These are phyloP conservation scores for Pinus albicaulis DNA, from an alignment of 75 land plant genomes.

Conservation along the genomic window DNA sequence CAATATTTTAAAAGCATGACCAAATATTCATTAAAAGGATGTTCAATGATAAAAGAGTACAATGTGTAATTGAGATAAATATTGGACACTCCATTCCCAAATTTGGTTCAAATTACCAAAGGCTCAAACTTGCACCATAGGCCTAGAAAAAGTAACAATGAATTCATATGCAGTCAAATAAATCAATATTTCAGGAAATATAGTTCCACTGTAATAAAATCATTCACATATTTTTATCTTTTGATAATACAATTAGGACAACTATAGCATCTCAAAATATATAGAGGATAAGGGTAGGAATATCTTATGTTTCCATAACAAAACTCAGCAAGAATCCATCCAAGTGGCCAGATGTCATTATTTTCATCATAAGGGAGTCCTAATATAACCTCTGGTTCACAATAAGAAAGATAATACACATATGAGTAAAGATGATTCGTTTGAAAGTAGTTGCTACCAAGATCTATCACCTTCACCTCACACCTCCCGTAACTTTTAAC, in stretches of 20 bases:
- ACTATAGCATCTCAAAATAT: background rate
- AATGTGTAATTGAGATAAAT: background rate
- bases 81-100: background rate
- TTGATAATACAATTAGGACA: background rate
- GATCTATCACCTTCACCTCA: conserved; percentile 97
- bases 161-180: background rate
- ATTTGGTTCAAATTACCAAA: background rate
- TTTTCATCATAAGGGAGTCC: conserved; percentile 96
- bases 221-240: background rate
- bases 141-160: background rate
- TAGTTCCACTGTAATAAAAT: background rate
- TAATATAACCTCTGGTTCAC: conserved; percentile 97
- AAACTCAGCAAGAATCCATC: conserved; percentile 98
- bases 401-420: conserved; percentile 96
- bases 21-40: background rate
- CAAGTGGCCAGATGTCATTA: conserved; percentile 98
- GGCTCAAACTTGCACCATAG: background rate
- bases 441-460: conserved; percentile 99
- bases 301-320: conserved; percentile 97
- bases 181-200: background rate
- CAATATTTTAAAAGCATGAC: no score
- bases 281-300: background rate
- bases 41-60: background rate
- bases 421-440: conserved; percentile 98
- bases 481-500: conserved; percentile 99